Conservation (phyloP, 345 rosid genomes). For the Mangifera indica region DNA sequence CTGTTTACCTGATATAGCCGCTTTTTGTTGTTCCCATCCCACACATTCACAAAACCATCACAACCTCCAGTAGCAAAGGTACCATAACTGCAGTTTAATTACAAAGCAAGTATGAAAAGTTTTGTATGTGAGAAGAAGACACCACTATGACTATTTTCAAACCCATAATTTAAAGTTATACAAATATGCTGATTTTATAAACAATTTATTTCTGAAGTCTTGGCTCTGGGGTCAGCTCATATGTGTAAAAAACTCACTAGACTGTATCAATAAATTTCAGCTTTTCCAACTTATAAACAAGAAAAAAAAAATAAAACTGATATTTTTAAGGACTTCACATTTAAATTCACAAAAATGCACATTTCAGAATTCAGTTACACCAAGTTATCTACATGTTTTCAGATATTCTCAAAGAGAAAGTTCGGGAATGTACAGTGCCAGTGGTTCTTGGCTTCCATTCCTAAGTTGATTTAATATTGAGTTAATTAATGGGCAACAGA, state of each 20-base stretch:
- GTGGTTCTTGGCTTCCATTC: not conserved
- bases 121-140: not conserved
- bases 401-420: not conserved
- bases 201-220: not conserved
- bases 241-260: not conserved
- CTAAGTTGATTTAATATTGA: not conserved
- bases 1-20: conserved; percentile 84
- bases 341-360: not conserved
- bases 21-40: conserved; percentile 99
- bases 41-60: conserved; percentile 93
- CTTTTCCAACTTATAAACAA: not conserved
- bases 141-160: not conserved
- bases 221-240: not conserved
- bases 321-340: not conserved
- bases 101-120: conserved; percentile 13
- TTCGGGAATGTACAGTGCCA: not conserved
- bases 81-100: conserved; percentile 65
- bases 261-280: not conserved
- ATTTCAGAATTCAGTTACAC: not conserved
- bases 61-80: conserved; percentile 99
- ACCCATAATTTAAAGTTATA: not conserved
- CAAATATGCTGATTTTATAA: not conserved
- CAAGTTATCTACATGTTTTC: not conserved
- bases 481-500: not conserved
- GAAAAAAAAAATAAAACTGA: not conserved